Evolutionary conservation across 2,329 filamentous ascomycete genomes (phyloP).

Genomic region (Calonectria ilicicola): DNA sequence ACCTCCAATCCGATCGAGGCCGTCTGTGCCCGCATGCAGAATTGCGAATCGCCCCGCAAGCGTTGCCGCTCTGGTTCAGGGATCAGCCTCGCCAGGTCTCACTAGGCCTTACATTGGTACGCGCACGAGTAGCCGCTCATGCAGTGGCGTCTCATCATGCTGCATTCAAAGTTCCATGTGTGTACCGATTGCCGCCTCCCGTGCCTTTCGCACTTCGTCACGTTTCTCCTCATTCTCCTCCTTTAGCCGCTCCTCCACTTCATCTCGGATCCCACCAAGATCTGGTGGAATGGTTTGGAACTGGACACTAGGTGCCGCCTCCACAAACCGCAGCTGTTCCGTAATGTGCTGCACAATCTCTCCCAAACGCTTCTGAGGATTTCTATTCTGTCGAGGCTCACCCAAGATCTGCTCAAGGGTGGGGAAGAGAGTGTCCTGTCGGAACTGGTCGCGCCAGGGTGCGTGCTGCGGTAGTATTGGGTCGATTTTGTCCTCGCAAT

Average conservation of each 20-base stretch:
- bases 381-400: constrained; percentile 81
- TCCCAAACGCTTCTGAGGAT: constrained; percentile 79
- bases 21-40: neutral
- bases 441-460: constrained; percentile 90
- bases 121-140: neutral
- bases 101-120: neutral
- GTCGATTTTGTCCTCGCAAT: constrained; percentile 76
- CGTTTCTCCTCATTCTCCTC: constrained; percentile 73
- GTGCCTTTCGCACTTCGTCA: constrained; percentile 62
- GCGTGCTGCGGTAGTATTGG: constrained; percentile 82
- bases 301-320: constrained; percentile 88
- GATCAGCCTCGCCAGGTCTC: neutral
- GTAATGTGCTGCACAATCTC: constrained; percentile 82
- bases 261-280: constrained; percentile 74
- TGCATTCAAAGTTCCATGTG: constrained; percentile 63
- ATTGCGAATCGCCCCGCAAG: neutral
- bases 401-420: constrained; percentile 79
- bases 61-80: neutral
- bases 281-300: constrained; percentile 85
- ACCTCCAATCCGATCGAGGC: neutral
- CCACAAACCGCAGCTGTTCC: constrained; percentile 88
- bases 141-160: neutral
- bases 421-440: constrained; percentile 88
- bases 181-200: constrained; percentile 69
- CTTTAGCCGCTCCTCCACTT: constrained; percentile 75